Base-by-base conservation (phyloP, 2,329 filamentous ascomycete genomes). In the Aspergillus eucalypticola region DNA sequence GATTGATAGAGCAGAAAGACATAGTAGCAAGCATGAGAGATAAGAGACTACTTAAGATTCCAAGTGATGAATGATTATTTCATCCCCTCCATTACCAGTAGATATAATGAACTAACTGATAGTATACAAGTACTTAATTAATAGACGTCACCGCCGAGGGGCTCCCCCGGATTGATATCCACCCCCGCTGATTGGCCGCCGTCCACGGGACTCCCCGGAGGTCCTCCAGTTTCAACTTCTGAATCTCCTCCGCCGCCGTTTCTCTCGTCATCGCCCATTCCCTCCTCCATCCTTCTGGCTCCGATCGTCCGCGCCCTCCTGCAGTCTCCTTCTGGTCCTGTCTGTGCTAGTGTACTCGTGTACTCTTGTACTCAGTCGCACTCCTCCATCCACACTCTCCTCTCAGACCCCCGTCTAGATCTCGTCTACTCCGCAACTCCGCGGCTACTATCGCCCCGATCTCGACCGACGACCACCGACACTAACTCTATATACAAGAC, bases 131-230 rank as follows among this genome's bases (percentile, higher is more conserved):
- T 25, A 25, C 23, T 25, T 25, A 27, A 32, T 11, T 19, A 42
- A 42, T 42, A 42, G 63, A 66, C 64, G 63, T 65, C 61, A 65
- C 64, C 42, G 39, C 44, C 51, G 51, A 56, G 50, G 52, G 15
- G 23, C 39, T 41, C 10, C 25, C 52, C 19, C 41, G 52, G 52
- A 54, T 54, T 35, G 62, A 62, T 64, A 64, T 66, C 60, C 49
- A 41, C 51, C 46, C 32, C 10, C 23, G 35, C 42, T 66, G 64
- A 66, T 66, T 66, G 64, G 64, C 49, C 41, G 42, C 48, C 39
- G 35, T 39, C 60, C 50, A 60, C 64, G 65, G 65, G 62, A 62
- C 39, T 54, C 63, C 32, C 60, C 64, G 65, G 65, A 60, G 59
- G 50, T 54, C 25, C 15, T 61, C 48, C 7, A 38, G 17, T 5